These are phyloP conservation scores for Globisporangium radiosum DNA, from an alignment of 352 stramenopile genomes.

Conservation along the genomic window DNA sequence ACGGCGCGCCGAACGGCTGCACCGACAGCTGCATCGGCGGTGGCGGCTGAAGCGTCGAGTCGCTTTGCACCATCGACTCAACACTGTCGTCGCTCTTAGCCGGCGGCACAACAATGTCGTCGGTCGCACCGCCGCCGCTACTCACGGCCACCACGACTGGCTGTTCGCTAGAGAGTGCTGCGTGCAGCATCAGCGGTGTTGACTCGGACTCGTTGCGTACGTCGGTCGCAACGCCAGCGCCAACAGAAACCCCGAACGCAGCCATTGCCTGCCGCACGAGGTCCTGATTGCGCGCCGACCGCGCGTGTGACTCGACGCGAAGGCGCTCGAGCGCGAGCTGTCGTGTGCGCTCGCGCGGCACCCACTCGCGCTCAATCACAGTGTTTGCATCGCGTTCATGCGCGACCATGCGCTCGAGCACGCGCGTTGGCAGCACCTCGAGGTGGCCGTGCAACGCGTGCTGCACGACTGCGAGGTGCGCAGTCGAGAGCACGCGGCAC, in stretches of 20 bases:
- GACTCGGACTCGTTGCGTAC: not conserved
- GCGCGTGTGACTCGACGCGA: conserved; percentile 22
- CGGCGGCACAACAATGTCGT: not conserved
- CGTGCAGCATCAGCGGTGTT: not conserved
- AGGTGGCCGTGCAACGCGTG: conserved; percentile 53
- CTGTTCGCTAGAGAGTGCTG: too few relatives aligned
- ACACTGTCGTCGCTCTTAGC: not conserved
- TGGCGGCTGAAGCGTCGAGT: too few relatives aligned
- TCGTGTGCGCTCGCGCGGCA: conserved; percentile 41
- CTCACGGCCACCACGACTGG: not conserved
- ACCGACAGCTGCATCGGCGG: too few relatives aligned
- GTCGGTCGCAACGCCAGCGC: not conserved
- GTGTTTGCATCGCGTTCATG: conserved; percentile 39
- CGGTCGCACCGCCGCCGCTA: not conserved
- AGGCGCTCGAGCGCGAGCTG: conserved; percentile 38
- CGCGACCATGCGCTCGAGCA: conserved; percentile 51
- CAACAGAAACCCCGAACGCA: conserved; percentile 6
- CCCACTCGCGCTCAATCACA: conserved; percentile 51
- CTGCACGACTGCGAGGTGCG: conserved; percentile 43
- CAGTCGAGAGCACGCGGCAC: conserved; percentile 30
- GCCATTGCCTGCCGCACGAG: conserved; percentile 50
- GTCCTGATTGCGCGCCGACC: conserved; percentile 34
- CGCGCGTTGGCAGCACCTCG: conserved; percentile 41
- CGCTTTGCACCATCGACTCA: not conserved
- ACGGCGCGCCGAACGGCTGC: too few relatives aligned